A percentile compares a stretch with the other conserved stretches of the same genome.
phyloP scores from a whole-genome alignment of 2,329 filamentous ascomycete species.

The Aspergillus amoenus region DNA sequence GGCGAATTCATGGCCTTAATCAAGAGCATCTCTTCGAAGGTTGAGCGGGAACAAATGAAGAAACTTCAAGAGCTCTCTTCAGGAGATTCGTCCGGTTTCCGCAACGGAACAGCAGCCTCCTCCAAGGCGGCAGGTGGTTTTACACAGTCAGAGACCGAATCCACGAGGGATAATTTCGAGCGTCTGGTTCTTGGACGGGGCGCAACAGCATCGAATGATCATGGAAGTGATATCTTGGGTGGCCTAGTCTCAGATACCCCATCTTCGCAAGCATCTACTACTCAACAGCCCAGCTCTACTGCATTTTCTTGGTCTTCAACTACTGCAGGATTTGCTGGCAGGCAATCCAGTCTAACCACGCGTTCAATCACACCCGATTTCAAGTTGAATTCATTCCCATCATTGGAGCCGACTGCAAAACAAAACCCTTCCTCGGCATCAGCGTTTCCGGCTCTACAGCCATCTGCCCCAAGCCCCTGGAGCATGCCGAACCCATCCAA shows the following conservation, averaged over 20 bases:
- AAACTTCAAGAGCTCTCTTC: conserved; percentile 83
- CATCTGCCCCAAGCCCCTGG: conserved; percentile 27
- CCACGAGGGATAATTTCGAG: conserved; percentile 74
- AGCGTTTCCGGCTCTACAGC: conserved; percentile 30
- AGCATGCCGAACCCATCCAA: conserved; percentile 12
- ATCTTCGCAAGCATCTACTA: conserved; percentile 25
- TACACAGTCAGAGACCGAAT: conserved; percentile 51
- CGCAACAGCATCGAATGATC: conserved; percentile 34
- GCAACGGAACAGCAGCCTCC: conserved; percentile 26
- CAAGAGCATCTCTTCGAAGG: conserved; percentile 71
- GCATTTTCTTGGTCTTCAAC: conserved; percentile 48
- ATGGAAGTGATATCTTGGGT: conserved; percentile 34
- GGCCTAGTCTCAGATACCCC: conserved; percentile 31
- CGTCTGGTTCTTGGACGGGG: conserved; percentile 77
- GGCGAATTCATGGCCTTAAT: conserved; percentile 87
- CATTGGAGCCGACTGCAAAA: conserved; percentile 43
- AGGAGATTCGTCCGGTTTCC: conserved; percentile 49
- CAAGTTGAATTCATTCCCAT: conserved; percentile 48
- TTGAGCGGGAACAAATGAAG: conserved; percentile 84
- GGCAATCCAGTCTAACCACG: conserved; percentile 27
- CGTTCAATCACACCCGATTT: conserved; percentile 55
- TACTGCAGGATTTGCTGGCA: conserved; percentile 19
- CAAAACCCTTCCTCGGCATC: conserved; percentile 29
- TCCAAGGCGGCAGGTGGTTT: conserved; percentile 26
- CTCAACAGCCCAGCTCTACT: conserved; percentile 18